A percentile compares a stretch with the other conserved stretches of the same genome.
Conservation (phyloP, 495 filamentous ascomycete genomes). For the Acidiella bohemica region DNA sequence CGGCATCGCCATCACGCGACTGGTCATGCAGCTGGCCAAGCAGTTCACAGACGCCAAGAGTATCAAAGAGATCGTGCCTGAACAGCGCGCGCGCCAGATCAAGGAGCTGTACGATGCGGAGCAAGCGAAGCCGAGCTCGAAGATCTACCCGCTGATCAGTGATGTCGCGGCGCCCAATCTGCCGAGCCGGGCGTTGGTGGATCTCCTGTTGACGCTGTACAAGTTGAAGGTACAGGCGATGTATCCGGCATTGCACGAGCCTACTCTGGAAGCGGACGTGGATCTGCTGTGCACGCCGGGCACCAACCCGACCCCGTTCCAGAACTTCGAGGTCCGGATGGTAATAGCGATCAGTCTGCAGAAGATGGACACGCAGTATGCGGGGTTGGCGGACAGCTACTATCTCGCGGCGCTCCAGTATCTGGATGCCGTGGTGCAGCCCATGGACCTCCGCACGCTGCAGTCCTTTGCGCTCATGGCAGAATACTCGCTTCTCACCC, state of each 20-base stretch:
- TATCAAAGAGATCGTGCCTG: slow-evolving; percentile 77
- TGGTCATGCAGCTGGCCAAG: slow-evolving; percentile 92
- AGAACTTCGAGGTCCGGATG: slow-evolving; percentile 77
- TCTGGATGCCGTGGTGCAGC: slow-evolving; percentile 60
- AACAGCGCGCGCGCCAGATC: slow-evolving; percentile 45
- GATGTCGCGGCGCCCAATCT: slow-evolving; percentile 54
- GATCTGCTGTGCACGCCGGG: slow-evolving; percentile 67
- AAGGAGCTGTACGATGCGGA: slow-evolving; percentile 43
- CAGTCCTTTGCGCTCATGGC: slow-evolving; percentile 80
- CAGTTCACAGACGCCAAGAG: slow-evolving; percentile 69
- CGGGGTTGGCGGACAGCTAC: slow-evolving; percentile 78
- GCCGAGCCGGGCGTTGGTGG: slow-evolving; percentile 51
- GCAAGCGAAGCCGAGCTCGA: slow-evolving; percentile 47
- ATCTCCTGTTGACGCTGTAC: slow-evolving; percentile 65
- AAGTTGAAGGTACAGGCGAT: slow-evolving; percentile 75
- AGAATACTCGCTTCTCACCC: slow-evolving; percentile 83
- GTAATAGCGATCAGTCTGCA: slow-evolving; percentile 87
- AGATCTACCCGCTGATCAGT: slow-evolving; percentile 67
- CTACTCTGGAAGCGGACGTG: slow-evolving; percentile 57
- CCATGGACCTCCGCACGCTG: slow-evolving; percentile 75
- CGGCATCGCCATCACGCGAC: slow-evolving; percentile 80
- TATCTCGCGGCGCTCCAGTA: slow-evolving; percentile 75
- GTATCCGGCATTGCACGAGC: slow-evolving; percentile 74
- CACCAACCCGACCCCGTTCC: slow-evolving; percentile 47
- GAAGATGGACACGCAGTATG: slow-evolving; percentile 66